A percentile compares a stretch with the other conserved stretches of the same genome.
phyloP scores from a whole-genome alignment of 495 filamentous ascomycete species.

The Xylaria intraflava region DNA sequence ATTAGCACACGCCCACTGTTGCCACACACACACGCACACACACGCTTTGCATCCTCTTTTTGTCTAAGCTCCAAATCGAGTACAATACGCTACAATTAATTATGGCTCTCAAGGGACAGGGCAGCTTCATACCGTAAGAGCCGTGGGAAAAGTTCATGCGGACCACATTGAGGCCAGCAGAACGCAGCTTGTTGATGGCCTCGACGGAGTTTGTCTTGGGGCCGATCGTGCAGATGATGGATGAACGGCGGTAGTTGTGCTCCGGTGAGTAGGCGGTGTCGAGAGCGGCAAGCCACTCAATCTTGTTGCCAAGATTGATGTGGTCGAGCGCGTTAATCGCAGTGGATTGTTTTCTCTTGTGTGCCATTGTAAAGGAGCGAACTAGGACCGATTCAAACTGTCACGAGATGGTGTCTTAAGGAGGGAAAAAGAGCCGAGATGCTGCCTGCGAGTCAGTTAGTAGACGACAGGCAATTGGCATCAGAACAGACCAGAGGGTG shows the following conservation, averaged over 20 bases:
- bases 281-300: slow-evolving; percentile 82
- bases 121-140: slow-evolving; percentile 52
- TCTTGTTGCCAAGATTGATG: slow-evolving; percentile 65
- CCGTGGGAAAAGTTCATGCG: slow-evolving; percentile 98
- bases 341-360: slow-evolving; percentile 40
- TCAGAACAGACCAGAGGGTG: neutral
- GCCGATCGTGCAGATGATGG: slow-evolving; percentile 98
- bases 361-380: slow-evolving; percentile 14
- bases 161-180: slow-evolving; percentile 88
- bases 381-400: slow-evolving; percentile 22
- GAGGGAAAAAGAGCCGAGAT: neutral
- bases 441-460: neutral
- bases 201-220: slow-evolving; percentile 98
- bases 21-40: neutral
- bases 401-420: slow-evolving; percentile 11
- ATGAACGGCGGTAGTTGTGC: slow-evolving; percentile 82
- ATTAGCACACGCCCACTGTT: neutral
- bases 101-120: neutral
- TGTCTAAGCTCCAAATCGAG: neutral
- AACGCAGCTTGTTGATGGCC: slow-evolving; percentile 88
- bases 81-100: too few species aligned
- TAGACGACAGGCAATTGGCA: neutral
- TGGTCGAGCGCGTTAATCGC: slow-evolving; percentile 68
- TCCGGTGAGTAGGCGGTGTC: slow-evolving; percentile 71
- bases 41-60: neutral